Conservation (phyloP, 768 basidiomycete species). For the Leccinum aurantiacum region DNA sequence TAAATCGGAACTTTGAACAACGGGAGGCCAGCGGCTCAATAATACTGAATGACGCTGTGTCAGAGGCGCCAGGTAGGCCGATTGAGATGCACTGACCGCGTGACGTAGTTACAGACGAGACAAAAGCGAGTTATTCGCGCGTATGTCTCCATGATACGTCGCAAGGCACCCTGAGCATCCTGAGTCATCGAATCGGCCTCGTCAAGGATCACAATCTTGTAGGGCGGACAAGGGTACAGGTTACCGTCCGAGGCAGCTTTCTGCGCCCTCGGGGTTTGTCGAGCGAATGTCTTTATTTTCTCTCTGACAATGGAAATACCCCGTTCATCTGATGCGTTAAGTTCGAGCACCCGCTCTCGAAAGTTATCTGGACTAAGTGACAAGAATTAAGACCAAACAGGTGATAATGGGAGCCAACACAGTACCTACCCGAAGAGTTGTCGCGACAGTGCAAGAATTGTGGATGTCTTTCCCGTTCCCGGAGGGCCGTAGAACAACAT, state of each 20-base stretch:
- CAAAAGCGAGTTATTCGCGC: constrained; percentile 97
- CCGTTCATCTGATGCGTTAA: constrained; percentile 98
- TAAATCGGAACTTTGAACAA: constrained; percentile 98
- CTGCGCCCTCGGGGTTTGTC: constrained; percentile 85
- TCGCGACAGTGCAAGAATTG: constrained; percentile 89
- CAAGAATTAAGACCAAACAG: not conserved
- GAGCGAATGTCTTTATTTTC: constrained; percentile 98
- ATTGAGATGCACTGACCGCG: constrained; percentile 60
- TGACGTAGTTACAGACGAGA: constrained; percentile 98
- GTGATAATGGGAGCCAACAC: not conserved
- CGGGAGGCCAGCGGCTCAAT: constrained; percentile 98
- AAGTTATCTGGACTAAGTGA: constrained; percentile 85
- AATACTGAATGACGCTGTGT: constrained; percentile 55
- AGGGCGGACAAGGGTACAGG: constrained; percentile 93
- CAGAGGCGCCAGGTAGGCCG: not conserved
- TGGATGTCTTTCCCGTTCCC: constrained; percentile 98
- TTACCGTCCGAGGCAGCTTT: constrained; percentile 71
- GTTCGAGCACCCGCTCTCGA: constrained; percentile 86
- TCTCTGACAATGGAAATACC: constrained; percentile 97
- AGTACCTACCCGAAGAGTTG: constrained; percentile 86
- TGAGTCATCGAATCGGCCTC: constrained; percentile 99
- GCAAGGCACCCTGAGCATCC: constrained; percentile 94
- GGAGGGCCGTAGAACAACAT: constrained; percentile 99
- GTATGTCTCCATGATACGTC: constrained; percentile 99
- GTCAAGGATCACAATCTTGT: constrained; percentile 98